Conservation (phyloP, 192 early-diverging fungal genomes). For the Oehlia diaphana region DNA sequence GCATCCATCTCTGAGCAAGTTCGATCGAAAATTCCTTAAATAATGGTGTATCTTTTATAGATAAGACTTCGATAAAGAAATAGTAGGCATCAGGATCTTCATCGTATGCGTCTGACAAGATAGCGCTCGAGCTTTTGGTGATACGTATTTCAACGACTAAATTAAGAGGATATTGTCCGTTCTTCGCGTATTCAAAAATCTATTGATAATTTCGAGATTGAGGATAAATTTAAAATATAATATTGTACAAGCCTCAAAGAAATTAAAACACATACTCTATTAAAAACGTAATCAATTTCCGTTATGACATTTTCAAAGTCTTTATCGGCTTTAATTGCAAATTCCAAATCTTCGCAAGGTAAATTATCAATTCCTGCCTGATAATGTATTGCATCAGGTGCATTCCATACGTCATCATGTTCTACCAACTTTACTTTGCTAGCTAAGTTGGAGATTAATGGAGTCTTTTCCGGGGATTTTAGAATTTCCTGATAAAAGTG, state of each 20-base stretch:
- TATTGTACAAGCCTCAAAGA: too few species aligned
- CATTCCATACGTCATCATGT: not conserved
- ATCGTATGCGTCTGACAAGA: conserved; percentile 35
- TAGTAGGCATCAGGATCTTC: conserved; percentile 36
- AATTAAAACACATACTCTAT: not conserved
- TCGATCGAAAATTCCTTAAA: conserved; percentile 36
- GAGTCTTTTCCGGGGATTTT: not conserved
- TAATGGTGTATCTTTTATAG: conserved; percentile 20
- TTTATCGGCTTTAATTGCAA: conserved; percentile 34
- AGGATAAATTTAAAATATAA: too few species aligned
- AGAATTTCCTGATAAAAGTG: not conserved
- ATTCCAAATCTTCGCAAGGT: conserved; percentile 30
- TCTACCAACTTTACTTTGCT: not conserved
- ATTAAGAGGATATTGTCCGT: conserved; percentile 21
- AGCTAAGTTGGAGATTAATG: not conserved
- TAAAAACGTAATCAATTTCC: conserved; percentile 19
- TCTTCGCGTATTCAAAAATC: too few species aligned
- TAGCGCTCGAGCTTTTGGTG: conserved; percentile 30
- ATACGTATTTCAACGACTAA: conserved; percentile 37
- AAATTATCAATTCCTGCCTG: conserved; percentile 33
- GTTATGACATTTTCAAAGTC: conserved; percentile 37
- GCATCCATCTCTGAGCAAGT: conserved; percentile 36
- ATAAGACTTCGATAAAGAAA: conserved; percentile 33
- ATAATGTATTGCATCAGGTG: conserved; percentile 39
- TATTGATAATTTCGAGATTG: too few species aligned